phyloP scores from a whole-genome alignment of 1,284 basidiomycete species.

The Xerocomus tenax region DNA sequence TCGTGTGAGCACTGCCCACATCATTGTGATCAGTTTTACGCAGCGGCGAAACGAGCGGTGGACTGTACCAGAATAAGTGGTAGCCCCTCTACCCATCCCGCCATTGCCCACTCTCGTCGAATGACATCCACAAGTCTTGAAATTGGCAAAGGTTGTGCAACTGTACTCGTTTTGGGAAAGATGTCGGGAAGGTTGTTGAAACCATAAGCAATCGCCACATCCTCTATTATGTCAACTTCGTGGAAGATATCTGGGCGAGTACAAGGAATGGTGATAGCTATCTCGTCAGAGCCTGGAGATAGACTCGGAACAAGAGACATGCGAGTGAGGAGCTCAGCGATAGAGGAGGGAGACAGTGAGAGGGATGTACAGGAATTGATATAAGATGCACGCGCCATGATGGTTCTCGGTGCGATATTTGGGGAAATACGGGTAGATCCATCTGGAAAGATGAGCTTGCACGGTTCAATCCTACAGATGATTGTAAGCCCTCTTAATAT shows the following conservation, averaged over 20 bases:
- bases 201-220: constrained; percentile 94
- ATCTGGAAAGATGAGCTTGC: constrained; percentile 72
- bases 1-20: constrained; percentile 82
- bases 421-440: constrained; percentile 75
- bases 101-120: constrained; percentile 83
- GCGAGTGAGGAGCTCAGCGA: constrained; percentile 59
- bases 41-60: background rate
- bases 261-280: constrained; percentile 74
- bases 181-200: constrained; percentile 92
- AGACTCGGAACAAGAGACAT: constrained; percentile 60
- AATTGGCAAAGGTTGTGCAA: constrained; percentile 85
- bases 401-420: constrained; percentile 64
- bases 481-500: constrained; percentile 1
- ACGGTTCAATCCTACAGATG: constrained; percentile 73
- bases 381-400: constrained; percentile 79
- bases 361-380: constrained; percentile 95
- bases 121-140: constrained; percentile 89
- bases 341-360: constrained; percentile 51
- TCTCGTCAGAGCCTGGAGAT: constrained; percentile 47
- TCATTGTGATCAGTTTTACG: constrained; percentile 1
- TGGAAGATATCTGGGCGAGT: constrained; percentile 96
- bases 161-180: constrained; percentile 92
- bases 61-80: constrained; percentile 79
- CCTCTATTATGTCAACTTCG: constrained; percentile 98
- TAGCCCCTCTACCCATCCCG: constrained; percentile 93